Base-by-base conservation (phyloP, 2,329 filamentous ascomycete genomes). In the Epichloe coenophiala region DNA sequence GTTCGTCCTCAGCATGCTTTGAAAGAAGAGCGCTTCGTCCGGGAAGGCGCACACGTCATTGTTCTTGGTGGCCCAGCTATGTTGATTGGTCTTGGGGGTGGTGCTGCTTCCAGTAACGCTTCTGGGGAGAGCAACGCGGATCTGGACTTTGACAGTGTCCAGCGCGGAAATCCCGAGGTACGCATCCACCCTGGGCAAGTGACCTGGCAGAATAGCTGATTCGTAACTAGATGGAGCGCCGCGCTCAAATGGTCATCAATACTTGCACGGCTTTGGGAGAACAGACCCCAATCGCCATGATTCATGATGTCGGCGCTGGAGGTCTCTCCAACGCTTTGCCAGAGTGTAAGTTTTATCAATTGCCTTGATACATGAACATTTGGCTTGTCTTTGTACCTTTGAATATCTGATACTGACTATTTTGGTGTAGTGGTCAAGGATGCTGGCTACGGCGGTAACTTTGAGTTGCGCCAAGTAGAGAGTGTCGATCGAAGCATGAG, bases 201-300 rank as follows among this genome's bases (percentile, higher is more conserved):
- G 7, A n/a, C 5, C 36, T 38, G 45, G 19, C 19, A 23, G 3
- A 19, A 19, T 43, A n/a, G 31, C 39, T 48, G 9, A 48, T 23
- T 1, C n/a, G 31, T 11, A 27, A 38, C 5, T 45, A 60, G 69
- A 91, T 97, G 67, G 88, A 98, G 68, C 78, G 93, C 55, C 80
- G 93, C 59, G 93, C 91, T 2, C 93, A 98, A 70, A 95, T 97
- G 79, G 93, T 98, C 56, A 98, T 98, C 68, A 93, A 97, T 67
- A 84, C 88, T 4, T 98, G 93, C 65, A 82, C 86, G 31, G 84
- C 88, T 3, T 78, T 97, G 59, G 91, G 90, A 15, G 72, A 82
- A 4, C 75, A 88, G 56, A 97, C 86, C 63, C 93, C 93, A 0
- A 97, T 98, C 58, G 84, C 88, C 51, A 91, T 97, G 71, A 97